These are phyloP conservation scores for Cucurbita maxima DNA, from an alignment of 306 rosid species.

Conservation along the genomic window DNA sequence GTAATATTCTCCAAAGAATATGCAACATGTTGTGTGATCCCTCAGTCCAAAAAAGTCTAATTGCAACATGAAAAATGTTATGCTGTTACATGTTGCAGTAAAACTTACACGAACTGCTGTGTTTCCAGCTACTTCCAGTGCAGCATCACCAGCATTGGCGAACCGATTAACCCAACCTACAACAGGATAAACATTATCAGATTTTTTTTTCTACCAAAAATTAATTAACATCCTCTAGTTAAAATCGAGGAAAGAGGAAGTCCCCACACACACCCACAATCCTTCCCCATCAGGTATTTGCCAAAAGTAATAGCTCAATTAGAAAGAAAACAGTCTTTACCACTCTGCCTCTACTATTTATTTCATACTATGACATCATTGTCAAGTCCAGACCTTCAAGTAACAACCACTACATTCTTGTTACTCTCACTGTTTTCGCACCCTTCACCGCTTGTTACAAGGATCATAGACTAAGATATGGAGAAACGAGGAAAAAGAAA, in stretches of 20 bases:
- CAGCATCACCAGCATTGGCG: conserved; percentile 98
- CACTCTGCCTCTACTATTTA: background rate
- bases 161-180: conserved; percentile 99
- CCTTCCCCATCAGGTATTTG: background rate
- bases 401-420: background rate
- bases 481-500: background rate
- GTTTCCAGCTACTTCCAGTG: conserved; percentile 92
- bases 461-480: background rate
- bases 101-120: conserved; percentile 70
- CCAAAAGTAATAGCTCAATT: background rate
- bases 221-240: background rate
- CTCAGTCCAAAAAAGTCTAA: background rate
- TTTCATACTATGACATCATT: background rate
- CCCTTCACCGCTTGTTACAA: background rate
- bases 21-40: background rate
- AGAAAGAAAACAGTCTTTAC: background rate
- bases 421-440: background rate
- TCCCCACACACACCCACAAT: background rate
- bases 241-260: background rate
- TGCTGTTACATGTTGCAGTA: background rate
- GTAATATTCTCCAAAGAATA: background rate
- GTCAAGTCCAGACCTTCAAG: background rate
- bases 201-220: background rate
- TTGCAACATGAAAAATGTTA: background rate
- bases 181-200: conserved; percentile 7